Percentiles rank a stretch among this genome's conserved stretches.
phyloP scores from a whole-genome alignment of 352 stramenopile species.

The Phytophthora lateralis region DNA sequence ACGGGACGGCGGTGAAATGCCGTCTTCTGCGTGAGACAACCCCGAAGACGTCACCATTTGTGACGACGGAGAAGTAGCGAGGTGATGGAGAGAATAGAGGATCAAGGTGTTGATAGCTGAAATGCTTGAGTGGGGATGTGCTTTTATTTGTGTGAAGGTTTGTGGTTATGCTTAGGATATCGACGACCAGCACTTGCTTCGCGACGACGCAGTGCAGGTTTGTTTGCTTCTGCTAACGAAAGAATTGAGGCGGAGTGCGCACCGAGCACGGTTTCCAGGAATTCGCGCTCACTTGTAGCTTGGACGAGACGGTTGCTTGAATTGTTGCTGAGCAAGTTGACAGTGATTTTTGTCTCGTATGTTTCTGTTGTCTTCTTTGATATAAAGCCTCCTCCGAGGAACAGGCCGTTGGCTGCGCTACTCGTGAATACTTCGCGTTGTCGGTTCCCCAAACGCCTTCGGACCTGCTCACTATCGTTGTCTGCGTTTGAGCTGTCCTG shows the following conservation, averaged over 20 bases:
- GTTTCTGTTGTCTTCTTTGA: slow-evolving; percentile 29
- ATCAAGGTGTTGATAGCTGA: not conserved
- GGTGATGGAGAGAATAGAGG: slow-evolving; percentile 19
- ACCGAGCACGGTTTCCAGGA: slow-evolving; percentile 19
- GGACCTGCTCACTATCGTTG: slow-evolving; percentile 12
- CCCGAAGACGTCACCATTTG: slow-evolving; percentile 19
- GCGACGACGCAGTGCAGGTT: slow-evolving; percentile 30
- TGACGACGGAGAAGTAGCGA: slow-evolving; percentile 17
- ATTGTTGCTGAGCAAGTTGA: slow-evolving; percentile 1
- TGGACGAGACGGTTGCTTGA: slow-evolving; percentile 7
- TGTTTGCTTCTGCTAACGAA: slow-evolving; percentile 20
- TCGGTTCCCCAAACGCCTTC: slow-evolving; percentile 18
- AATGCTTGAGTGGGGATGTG: not conserved
- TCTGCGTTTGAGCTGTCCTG: not conserved
- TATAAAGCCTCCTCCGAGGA: slow-evolving; percentile 49
- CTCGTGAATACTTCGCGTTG: slow-evolving; percentile 29
- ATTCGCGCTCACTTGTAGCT: slow-evolving; percentile 10
- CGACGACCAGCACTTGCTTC: slow-evolving; percentile 17
- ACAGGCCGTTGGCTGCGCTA: slow-evolving; percentile 26
- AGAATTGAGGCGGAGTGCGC: slow-evolving; percentile 24
- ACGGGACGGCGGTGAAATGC: slow-evolving; percentile 77
- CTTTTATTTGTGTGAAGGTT: slow-evolving; percentile 12
- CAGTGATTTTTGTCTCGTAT: slow-evolving; percentile 8
- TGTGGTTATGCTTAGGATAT: slow-evolving; percentile 4
- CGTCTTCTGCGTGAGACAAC: slow-evolving; percentile 30